A percentile compares a stretch with the other conserved stretches of the same genome.
Conservation (phyloP, 2,329 filamentous ascomycete genomes). For the Phialemoniopsis sp. region DNA sequence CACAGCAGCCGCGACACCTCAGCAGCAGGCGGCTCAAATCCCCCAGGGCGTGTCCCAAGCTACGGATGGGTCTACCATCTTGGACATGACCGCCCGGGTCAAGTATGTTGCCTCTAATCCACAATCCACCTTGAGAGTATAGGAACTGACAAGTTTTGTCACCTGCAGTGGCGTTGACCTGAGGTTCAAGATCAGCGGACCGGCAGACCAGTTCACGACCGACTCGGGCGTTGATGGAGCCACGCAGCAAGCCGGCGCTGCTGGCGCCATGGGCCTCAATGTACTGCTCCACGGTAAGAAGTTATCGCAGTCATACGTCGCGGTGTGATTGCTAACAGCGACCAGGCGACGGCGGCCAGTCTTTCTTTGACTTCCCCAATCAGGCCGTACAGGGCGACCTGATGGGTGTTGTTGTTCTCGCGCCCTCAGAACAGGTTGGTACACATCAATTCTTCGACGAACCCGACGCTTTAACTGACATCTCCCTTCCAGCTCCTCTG, state of each 20-base stretch:
- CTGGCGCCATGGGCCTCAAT: constrained; percentile 43
- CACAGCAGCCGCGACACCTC: constrained; percentile 12
- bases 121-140: neutral
- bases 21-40: constrained; percentile 20
- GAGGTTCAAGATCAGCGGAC: constrained; percentile 51
- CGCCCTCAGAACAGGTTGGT: constrained; percentile 26
- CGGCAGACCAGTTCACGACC: constrained; percentile 47
- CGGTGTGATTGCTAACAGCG: neutral
- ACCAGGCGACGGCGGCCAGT: constrained; percentile 49
- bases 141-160: neutral
- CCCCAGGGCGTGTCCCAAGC: constrained; percentile 34
- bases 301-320: neutral
- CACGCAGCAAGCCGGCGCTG: constrained; percentile 18
- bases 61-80: constrained; percentile 49
- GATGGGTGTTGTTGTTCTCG: constrained; percentile 48
- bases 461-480: too few species aligned
- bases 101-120: constrained; percentile 31
- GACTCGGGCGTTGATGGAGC: constrained; percentile 44
- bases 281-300: constrained; percentile 46
- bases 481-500: constrained; percentile 41
- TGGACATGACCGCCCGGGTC: constrained; percentile 50
- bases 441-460: too few species aligned
- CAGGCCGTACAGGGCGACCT: constrained; percentile 45
- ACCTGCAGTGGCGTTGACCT: constrained; percentile 41
- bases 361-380: constrained; percentile 55